Conservation (phyloP, 768 basidiomycete species). For the Naganishia randhawae region DNA sequence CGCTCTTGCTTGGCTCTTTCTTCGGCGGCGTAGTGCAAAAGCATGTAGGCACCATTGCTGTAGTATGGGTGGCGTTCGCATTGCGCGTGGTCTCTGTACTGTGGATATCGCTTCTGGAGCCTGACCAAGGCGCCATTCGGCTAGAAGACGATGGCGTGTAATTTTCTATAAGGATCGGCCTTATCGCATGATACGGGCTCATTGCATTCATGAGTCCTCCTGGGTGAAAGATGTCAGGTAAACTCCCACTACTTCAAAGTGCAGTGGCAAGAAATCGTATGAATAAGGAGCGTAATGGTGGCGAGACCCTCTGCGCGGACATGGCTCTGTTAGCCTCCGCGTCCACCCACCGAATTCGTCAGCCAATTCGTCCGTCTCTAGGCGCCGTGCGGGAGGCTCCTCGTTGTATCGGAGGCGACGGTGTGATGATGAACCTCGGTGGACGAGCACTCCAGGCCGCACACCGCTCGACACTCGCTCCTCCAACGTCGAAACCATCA, state of each 20-base stretch:
- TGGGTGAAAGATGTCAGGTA: too few species aligned
- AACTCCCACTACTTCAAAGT: too few species aligned
- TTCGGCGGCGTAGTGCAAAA: slow-evolving; percentile 14
- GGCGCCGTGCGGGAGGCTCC: slow-evolving; percentile 7
- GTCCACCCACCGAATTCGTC: too few species aligned
- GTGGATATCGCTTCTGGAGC: slow-evolving; percentile 15
- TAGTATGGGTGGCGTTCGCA: slow-evolving; percentile 9
- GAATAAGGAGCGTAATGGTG: too few species aligned
- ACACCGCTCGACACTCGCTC: not conserved
- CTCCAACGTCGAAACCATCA: not conserved
- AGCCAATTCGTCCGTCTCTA: too few species aligned
- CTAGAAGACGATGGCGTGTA: slow-evolving; percentile 4
- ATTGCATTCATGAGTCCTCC: too few species aligned
- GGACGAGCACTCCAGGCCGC: slow-evolving; percentile 9
- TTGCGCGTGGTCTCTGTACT: slow-evolving; percentile 1
- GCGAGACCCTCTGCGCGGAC: too few species aligned
- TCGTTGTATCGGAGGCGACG: slow-evolving; percentile 24
- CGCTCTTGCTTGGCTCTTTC: slow-evolving; percentile 6
- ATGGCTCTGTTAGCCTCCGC: too few species aligned
- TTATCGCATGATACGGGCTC: too few species aligned
- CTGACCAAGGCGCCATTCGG: not conserved
- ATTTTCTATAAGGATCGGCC: too few species aligned
- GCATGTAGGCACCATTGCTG: not conserved
- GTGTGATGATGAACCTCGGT: not conserved
- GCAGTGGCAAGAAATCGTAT: too few species aligned